Conservation (phyloP, 192 early-diverging fungal genomes). For the Coemansia sp. region DNA sequence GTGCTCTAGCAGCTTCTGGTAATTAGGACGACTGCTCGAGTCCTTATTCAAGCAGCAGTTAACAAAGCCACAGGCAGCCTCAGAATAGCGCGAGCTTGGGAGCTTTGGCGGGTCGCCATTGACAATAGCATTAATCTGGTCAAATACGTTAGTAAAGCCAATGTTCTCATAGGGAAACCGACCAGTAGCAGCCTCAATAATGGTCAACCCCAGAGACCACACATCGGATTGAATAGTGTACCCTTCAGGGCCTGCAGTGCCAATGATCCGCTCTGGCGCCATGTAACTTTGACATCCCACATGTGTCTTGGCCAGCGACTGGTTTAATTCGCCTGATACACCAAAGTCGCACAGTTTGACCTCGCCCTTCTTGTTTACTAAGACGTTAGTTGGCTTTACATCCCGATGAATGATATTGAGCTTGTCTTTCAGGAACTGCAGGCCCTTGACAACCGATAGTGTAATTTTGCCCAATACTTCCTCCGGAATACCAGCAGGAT, state of each 20-base stretch:
- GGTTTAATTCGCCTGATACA: constrained; percentile 83
- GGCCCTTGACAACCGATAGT: constrained; percentile 73
- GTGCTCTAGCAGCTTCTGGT: constrained; percentile 73
- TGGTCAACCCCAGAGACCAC: constrained; percentile 88
- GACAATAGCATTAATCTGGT: constrained; percentile 85
- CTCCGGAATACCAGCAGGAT: constrained; percentile 79
- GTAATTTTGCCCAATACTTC: constrained; percentile 74
- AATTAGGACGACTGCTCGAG: constrained; percentile 68
- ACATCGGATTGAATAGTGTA: constrained; percentile 91
- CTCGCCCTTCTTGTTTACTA: constrained; percentile 81
- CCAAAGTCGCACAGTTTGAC: constrained; percentile 98
- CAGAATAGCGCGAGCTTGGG: constrained; percentile 65
- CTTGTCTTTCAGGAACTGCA: constrained; percentile 84
- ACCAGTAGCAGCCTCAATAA: constrained; percentile 82
- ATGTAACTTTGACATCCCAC: constrained; percentile 95
- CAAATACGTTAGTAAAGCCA: constrained; percentile 76
- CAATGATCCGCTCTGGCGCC: constrained; percentile 91
- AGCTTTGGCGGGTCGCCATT: constrained; percentile 71
- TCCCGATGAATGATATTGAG: constrained; percentile 91
- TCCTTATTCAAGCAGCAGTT: constrained; percentile 73
- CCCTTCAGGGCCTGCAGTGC: constrained; percentile 50
- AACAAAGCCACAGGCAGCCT: constrained; percentile 76
- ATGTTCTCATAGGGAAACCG: constrained; percentile 75
- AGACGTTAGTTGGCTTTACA: constrained; percentile 94
- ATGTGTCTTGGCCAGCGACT: constrained; percentile 90